These are phyloP conservation scores for Phaeodactylum tricornutum DNA, from an alignment of 108 stramenopile genomes.

Conservation along the genomic window DNA sequence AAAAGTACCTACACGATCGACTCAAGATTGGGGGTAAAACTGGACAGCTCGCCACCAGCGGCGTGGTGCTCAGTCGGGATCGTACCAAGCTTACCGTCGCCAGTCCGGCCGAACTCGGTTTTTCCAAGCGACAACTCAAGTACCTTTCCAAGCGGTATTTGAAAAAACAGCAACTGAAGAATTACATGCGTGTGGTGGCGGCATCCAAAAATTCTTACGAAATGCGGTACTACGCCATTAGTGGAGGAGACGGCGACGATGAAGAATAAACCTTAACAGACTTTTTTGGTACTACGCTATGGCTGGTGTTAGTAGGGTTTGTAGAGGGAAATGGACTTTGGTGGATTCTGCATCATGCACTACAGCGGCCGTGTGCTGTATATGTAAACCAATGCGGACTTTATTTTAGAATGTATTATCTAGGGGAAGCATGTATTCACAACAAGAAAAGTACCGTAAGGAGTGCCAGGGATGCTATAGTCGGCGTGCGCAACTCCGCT, in stretches of 20 bases:
- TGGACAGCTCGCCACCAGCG: slow-evolving; percentile 52
- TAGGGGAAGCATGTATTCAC: too few species aligned
- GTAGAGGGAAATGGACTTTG: too few species aligned
- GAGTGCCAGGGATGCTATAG: too few species aligned
- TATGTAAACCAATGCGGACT: too few species aligned
- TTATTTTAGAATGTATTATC: too few species aligned
- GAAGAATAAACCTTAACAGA: slow-evolving; percentile 29
- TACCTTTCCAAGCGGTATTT: slow-evolving; percentile 99
- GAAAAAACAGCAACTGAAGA: slow-evolving; percentile 96
- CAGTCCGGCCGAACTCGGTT: slow-evolving; percentile 78
- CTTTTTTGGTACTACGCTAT: too few species aligned
- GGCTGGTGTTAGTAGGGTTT: too few species aligned
- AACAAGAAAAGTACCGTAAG: too few species aligned
- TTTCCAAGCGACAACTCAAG: slow-evolving; percentile 98
- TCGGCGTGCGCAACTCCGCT: too few species aligned
- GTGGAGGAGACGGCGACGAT: slow-evolving; percentile 66
- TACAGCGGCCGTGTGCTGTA: too few species aligned
- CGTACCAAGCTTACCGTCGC: slow-evolving; percentile 86
- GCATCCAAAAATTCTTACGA: slow-evolving; percentile 90
- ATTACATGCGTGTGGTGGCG: slow-evolving; percentile 97
- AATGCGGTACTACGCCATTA: slow-evolving; percentile 73
- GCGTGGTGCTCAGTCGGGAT: slow-evolving; percentile 83
- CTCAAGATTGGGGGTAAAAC: slow-evolving; percentile 92
- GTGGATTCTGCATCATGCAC: too few species aligned
- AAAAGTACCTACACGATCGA: slow-evolving; percentile 95